Percentiles rank a stretch among this genome's conserved stretches.
Conservation (phyloP, 345 rosid genomes). For the Rubroshorea leprosula region DNA sequence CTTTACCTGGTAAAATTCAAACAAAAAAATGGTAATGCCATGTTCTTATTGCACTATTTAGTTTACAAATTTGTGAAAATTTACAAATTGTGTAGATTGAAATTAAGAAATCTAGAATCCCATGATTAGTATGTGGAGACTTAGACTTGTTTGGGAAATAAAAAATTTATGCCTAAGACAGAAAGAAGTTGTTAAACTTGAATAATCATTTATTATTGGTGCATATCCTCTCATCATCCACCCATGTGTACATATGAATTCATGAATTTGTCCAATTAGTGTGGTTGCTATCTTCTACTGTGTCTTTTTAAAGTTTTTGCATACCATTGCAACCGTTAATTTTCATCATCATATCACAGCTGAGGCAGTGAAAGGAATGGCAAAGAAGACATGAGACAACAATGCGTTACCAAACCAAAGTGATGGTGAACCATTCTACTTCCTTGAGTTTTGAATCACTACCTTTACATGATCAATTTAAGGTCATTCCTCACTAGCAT, state of each 20-base stretch:
- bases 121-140: no score
- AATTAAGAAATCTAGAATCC: no score
- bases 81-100: not conserved
- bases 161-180: not conserved
- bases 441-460: no score
- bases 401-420: slow-evolving; percentile 15
- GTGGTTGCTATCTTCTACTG: no score
- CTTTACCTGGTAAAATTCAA: no score
- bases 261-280: not conserved
- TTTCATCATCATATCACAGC: slow-evolving; percentile 53
- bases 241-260: no score
- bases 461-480: no score
- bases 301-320: not conserved
- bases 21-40: no score
- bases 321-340: not conserved
- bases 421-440: no score
- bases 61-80: not conserved
- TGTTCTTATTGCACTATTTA: not conserved
- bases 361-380: slow-evolving; percentile 44
- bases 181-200: no score
- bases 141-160: no score
- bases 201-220: not conserved
- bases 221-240: not conserved
- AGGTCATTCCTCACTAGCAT: not conserved
- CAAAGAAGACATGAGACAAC: slow-evolving; percentile 37